A percentile compares a stretch with the other conserved stretches of the same genome.
These are phyloP conservation scores for Fraxinus velutina DNA, from an alignment of 305 asterid species.

Conservation along the genomic window DNA sequence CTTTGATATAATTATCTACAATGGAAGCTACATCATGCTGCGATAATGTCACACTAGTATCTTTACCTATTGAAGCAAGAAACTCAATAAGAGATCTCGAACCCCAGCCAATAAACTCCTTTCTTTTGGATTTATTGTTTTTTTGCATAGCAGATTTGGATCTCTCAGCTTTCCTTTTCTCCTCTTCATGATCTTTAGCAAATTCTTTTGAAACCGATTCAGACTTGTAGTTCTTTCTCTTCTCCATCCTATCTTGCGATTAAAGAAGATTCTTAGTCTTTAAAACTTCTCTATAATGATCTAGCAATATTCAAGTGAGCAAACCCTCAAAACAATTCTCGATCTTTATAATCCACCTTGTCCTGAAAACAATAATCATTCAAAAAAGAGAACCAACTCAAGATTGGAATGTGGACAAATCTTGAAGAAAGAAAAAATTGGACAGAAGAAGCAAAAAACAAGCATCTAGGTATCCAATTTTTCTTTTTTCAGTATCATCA, in stretches of 20 bases:
- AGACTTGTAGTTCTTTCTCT: conserved; percentile 22
- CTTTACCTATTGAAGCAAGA: conserved; percentile 59
- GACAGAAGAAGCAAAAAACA: not conserved
- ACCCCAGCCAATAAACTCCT: conserved; percentile 71
- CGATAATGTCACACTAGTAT: conserved; percentile 39
- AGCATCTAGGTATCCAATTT: not conserved
- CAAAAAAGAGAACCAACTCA: conserved; percentile 1
- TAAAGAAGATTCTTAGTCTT: conserved; percentile 36
- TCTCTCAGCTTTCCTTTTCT: conserved; percentile 32
- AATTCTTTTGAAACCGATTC: conserved; percentile 40
- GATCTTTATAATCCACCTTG: conserved; percentile 57
- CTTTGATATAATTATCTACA: conserved; percentile 47
- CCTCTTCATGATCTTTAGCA: conserved; percentile 39
- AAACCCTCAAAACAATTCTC: conserved; percentile 67
- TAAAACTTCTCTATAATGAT: conserved; percentile 48
- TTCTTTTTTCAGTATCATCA: not conserved
- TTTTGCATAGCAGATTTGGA: conserved; percentile 24
- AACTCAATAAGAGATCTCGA: conserved; percentile 63
- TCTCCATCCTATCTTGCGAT: conserved; percentile 32
- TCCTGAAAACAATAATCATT: conserved; percentile 46
- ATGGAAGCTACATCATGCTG: conserved; percentile 53
- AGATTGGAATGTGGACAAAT: not conserved
- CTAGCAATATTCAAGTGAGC: conserved; percentile 60
- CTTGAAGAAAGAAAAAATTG: not conserved
- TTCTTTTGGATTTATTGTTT: conserved; percentile 35